Evolutionary conservation across 768 basidiomycete species (phyloP), one percentile per base, ranked within the genome.

Genomic region (Pholiota conissans): DNA sequence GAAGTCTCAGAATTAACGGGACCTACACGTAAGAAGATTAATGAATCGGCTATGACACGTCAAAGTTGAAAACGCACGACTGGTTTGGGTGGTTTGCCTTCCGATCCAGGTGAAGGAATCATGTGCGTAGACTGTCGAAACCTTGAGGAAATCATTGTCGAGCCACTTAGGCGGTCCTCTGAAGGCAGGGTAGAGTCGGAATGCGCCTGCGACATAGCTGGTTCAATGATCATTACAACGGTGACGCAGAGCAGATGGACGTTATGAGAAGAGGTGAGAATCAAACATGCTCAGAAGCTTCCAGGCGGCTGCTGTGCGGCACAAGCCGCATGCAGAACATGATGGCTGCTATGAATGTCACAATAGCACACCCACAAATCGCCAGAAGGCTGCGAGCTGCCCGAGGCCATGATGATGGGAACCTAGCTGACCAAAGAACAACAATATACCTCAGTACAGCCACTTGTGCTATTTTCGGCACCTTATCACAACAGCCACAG

Each of bases 101-200:
- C 64, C 28, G 61, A 53, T 9, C 67, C 73, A 13, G 78, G 76
- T 1, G 79, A 70, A 13, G 84, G 84, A 61, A 85, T 83, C 26
- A 79, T 68, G 50, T 83, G 73, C 2, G 77, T 75, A 2, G 79
- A 77, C 45, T 78, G 77, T 56, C 73, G 74, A 63, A 77, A 79
- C 57, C 71, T 70, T 50, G 71, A 68, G 1, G 75, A 76, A 10
- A 27, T 45, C 52, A 55, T 7, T 8, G 62, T 62, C 5, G 59
- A 52, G 10, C 58, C 58, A n/a, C 58, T 64, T 20, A 59, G 53
- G 26, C 58, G 54, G 35, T 61, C 63, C 37, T 53, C 39, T 13
- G 61, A 59, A 30, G 45, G 30, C 28, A 51, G 22, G 14, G 56
- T 62, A 6, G 60, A 58, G 14, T 64, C 60, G 22, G 60, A 50